Base-by-base conservation (phyloP, 2,329 filamentous ascomycete species). In the Monilinia laxa region DNA sequence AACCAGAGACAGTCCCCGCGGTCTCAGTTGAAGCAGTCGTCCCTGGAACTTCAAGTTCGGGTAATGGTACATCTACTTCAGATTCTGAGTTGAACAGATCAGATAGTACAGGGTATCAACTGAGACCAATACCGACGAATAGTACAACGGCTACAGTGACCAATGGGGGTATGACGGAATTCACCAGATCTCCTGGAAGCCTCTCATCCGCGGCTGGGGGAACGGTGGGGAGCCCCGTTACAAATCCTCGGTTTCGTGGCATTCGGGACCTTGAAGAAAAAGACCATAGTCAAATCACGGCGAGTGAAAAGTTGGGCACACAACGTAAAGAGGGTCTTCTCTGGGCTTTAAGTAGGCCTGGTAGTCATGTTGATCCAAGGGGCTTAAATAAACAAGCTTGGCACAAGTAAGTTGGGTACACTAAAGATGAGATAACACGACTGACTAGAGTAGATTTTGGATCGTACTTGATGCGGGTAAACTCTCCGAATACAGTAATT, bases 401-500 rank as follows among this genome's bases (percentile, higher is more conserved):
- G 95, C 95, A 99, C 78, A 99, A 99, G 91, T 96, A 82, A 80
- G 90, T 85, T 10, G 25, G 56, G 38, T 35, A 4, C 14, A 18
- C 11, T 9, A 5, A 18, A 16, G n/a, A n/a, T 16, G 38, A 55
- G 9, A 40, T 12, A 28, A 28, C 20, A n/a, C 45, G 52, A 58
- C 72, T 81, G 72, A 81, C 66, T 20, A 55, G 25, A 23, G 16
- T 73, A 96, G 93, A 76, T 99, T 98, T 79, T 99, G 95, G 95
- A 96, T 99, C 70, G 95, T 99, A 2, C 83, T 99, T 55, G 96
- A 98, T 76, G 93, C 97, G 78, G 95, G 95, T 31, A 97, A 95
- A 77, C 84, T 99, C 20, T 97, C 94, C 1, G 95, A 99, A 76
- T 99, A 99, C 79, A 97, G 93, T 77, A 98, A 99, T 77, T 99